Evolutionary conservation across 768 basidiomycete genomes (phyloP), one percentile per base, ranked within the genome.

Genomic region (Megacollybia marginata): DNA sequence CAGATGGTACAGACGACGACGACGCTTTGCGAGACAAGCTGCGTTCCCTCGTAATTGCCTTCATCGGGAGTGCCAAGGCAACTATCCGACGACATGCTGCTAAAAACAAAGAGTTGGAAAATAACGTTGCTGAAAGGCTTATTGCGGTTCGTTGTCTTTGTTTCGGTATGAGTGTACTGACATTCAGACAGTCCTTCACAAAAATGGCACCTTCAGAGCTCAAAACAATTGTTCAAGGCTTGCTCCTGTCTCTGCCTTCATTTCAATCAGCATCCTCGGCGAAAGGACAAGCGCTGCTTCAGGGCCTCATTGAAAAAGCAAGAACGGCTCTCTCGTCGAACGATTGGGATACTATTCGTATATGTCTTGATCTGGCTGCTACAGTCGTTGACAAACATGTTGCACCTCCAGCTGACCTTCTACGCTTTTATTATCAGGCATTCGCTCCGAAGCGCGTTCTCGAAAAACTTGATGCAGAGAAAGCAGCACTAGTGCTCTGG

Each of bases 1-100:
- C 75, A 44, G 79, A 78, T 23, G 59, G 68, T 11, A 54, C 69
- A 57, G 80, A 83, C 47, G 79, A 81, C 19, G 81, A 81, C 40
- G 83, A 84, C 53, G 68, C 69, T 59, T 78, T 78, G 43, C 73
- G 83, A 44, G 76, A 79, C 54, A 73, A 73, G 32, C 63, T 86
- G 18, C 73, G 82, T 50, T 68, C 69, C 1, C 69, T 85, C 19
- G 85, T 87, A 16, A 56, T 85, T 47, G 67, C 69, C 5, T 87
- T 85, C 63, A 63, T 87, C 49, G 69, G 72, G 15, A 72, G 65
- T 33, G 76, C 80, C 59, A 18, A 65, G 35, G 34, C 34, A 36
- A n/a, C 68, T 7, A 72, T 82, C 16, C 64, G 71, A 50, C 68
- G 69, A 33, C 65, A 76, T 59, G 71, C 73, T 7, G 61, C 65